These are phyloP conservation scores for Phyllosticta ampelicida DNA, from an alignment of 2,329 filamentous ascomycete species.

Conservation along the genomic window DNA sequence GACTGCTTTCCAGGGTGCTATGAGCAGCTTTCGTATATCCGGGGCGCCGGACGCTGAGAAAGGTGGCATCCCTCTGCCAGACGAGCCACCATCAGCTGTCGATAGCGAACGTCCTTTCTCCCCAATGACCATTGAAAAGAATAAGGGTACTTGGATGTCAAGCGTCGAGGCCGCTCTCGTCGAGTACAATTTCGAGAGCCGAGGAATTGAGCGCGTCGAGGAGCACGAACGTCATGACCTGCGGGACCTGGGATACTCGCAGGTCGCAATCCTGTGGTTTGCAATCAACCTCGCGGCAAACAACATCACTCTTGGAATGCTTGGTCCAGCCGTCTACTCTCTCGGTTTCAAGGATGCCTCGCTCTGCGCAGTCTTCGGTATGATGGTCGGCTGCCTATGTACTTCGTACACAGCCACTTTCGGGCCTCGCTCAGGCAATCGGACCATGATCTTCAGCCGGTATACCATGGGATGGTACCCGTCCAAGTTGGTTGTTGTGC, in stretches of 20 bases:
- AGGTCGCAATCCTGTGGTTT: constrained; percentile 50
- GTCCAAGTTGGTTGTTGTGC: constrained; percentile 49
- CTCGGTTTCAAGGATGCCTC: constrained; percentile 48
- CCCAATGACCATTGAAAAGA: neutral
- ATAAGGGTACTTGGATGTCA: constrained; percentile 7
- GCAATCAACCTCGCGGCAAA: constrained; percentile 53
- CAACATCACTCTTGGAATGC: constrained; percentile 54
- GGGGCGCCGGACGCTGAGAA: constrained; percentile 5
- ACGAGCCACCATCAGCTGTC: neutral
- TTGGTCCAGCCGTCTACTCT: constrained; percentile 48
- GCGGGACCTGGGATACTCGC: constrained; percentile 42
- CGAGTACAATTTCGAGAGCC: constrained; percentile 46
- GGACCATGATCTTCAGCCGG: constrained; percentile 51
- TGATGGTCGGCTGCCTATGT: constrained; percentile 42
- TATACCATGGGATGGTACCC: constrained; percentile 58
- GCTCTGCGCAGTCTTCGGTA: constrained; percentile 47
- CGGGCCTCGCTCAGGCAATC: constrained; percentile 50
- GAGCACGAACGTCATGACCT: constrained; percentile 44
- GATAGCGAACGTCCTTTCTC: neutral
- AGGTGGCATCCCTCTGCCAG: neutral
- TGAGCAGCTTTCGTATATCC: neutral
- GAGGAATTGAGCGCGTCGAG: constrained; percentile 49
- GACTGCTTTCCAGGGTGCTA: constrained; percentile 6
- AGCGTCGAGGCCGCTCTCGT: constrained; percentile 32
- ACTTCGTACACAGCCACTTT: constrained; percentile 52